Evolutionary conservation across 805 yeast genomes (phyloP), one percentile per base, ranked within the genome.

Genomic region (Grigorovia transvaalensis): DNA sequence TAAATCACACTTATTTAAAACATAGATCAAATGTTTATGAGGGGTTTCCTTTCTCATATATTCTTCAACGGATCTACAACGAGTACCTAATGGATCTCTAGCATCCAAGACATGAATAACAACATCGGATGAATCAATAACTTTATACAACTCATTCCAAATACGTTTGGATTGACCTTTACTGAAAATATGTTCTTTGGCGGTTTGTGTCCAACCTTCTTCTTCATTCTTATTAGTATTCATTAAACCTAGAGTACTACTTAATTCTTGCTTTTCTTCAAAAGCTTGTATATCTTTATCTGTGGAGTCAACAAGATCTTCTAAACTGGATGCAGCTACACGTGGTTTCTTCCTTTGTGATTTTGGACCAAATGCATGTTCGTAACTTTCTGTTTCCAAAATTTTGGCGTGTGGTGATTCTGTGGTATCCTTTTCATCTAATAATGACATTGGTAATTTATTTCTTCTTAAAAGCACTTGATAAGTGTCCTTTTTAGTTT

Each of bases 141-240:
- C 99, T 67, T 91, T 91, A 71, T 93, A 91, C 54, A 91, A 76
- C 69, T 91, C 99, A 69, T 93, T 93, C 99, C 99, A 91, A 60
- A 91, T 91, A 74, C 99, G 85, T 72, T 91, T 91, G 47, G 97
- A 89, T 73, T 91, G 99, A 62, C 99, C 99, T 69, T 91, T 91
- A 66, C 85, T 82, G 76, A 91, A 91, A 69, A 91, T 90, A 54
- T 93, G 90, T 70, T 93, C 99, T 66, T 88, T 89, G 43, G 97
- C 96, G 61, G 88, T 93, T 61, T 82, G 84, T 4, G 95, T 78
- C 79, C 85, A 87, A 51, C 88, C 96, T 58, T 88, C 95, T 48
- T 82, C 81, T 47, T 75, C 73, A 42, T 69, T 70, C 30, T 69
- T 71, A 11, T 77, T 72, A 20, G 79, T 82, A 57, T 88, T 89